Conservation (phyloP, 1,284 basidiomycete species). For the Pholiota adiposa region DNA sequence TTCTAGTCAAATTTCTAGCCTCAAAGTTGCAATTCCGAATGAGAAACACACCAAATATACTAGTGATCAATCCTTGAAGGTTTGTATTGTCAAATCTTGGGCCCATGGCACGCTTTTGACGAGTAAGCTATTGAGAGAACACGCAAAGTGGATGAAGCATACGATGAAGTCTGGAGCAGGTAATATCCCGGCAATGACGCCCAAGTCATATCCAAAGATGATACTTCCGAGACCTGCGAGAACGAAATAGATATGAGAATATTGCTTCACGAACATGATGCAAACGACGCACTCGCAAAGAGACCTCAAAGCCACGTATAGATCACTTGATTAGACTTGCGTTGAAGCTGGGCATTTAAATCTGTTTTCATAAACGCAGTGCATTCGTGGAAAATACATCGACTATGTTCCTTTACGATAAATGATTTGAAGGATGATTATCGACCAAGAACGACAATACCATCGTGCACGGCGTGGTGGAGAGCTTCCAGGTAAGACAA, state of each 20-base stretch:
- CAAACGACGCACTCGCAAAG: constrained; percentile 47
- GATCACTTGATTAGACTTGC: constrained; percentile 47
- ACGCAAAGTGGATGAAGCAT: neutral
- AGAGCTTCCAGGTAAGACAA: too few species aligned
- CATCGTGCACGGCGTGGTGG: too few species aligned
- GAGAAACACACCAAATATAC: constrained; percentile 39
- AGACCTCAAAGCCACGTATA: constrained; percentile 69
- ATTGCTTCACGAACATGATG: constrained; percentile 23
- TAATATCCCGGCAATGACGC: constrained; percentile 45
- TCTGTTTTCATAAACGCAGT: too few species aligned
- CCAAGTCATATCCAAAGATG: constrained; percentile 49
- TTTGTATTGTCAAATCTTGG: constrained; percentile 36
- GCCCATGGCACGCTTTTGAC: constrained; percentile 39
- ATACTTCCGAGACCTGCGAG: constrained; percentile 50
- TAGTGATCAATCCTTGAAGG: constrained; percentile 40
- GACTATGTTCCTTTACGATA: too few species aligned
- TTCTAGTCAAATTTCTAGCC: too few species aligned
- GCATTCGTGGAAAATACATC: too few species aligned
- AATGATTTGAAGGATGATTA: too few species aligned
- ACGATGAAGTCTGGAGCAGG: constrained; percentile 38
- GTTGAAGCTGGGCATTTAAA: too few species aligned
- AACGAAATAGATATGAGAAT: constrained; percentile 32
- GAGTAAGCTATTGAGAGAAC: neutral
- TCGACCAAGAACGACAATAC: too few species aligned
- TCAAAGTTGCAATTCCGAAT: neutral